Evolutionary conservation across 1,284 basidiomycete species (phyloP).

Genomic region (Apiotrichum brassicae): DNA sequence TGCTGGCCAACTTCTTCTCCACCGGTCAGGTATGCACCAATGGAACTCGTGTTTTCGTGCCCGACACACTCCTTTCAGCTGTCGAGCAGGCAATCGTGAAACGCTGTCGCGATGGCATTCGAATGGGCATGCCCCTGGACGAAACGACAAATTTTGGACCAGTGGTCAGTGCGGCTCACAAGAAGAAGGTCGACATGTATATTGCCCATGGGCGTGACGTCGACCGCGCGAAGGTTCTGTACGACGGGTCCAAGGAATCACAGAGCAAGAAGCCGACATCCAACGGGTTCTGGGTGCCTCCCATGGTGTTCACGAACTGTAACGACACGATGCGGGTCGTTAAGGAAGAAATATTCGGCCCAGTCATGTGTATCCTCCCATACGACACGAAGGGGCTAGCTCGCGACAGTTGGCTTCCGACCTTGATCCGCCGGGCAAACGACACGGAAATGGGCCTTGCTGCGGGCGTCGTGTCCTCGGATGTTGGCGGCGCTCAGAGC

Average conservation of each 20-base stretch:
- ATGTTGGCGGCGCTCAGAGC: conserved; percentile 76
- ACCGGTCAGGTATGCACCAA: conserved; percentile 19
- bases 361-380: conserved; percentile 46
- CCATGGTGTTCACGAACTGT: conserved; percentile 43
- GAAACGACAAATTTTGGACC: conserved; percentile 15
- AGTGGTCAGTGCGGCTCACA: conserved; percentile 13
- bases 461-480: conserved; percentile 77
- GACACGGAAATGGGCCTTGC: conserved; percentile 79
- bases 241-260: conserved; percentile 8
- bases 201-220: conserved; percentile 10
- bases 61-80: conserved; percentile 2
- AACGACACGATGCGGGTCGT: conserved; percentile 35
- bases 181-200: conserved; percentile 12
- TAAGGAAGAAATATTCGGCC: conserved; percentile 49
- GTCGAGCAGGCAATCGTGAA: conserved; percentile 9
- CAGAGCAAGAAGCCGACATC: conserved; percentile 3
- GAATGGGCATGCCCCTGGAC: conserved; percentile 14
- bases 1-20: conserved; percentile 19
- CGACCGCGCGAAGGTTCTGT: conserved; percentile 16
- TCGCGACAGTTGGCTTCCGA: conserved; percentile 15
- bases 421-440: conserved; percentile 65
- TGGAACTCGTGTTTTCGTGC: conserved; percentile 18
- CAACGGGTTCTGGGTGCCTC: conserved; percentile 29
- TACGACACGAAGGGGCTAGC: conserved; percentile 38
- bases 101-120: conserved; percentile 15